A percentile compares a stretch with the other conserved stretches of the same genome.
phyloP scores from a whole-genome alignment of 192 early-diverging fungal genomes.

The Oehlia diaphana region DNA sequence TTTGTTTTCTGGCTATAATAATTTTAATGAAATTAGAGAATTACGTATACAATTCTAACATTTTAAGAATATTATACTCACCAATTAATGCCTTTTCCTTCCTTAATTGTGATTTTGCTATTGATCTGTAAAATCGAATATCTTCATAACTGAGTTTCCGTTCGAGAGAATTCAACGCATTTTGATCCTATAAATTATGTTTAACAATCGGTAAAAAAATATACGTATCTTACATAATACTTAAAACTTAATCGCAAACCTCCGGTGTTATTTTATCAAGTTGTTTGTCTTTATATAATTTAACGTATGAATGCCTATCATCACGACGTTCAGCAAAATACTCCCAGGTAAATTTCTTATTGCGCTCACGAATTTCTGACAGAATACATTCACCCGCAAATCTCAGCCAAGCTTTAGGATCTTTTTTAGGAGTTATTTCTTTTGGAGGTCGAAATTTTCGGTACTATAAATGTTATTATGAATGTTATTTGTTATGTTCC shows the following conservation, averaged over 20 bases:
- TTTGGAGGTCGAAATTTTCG: conserved; percentile 81
- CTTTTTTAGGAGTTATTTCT: conserved; percentile 75
- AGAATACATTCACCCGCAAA: conserved; percentile 77
- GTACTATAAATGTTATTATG: conserved; percentile 52
- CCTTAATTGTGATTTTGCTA: conserved; percentile 70
- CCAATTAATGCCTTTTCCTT: conserved; percentile 71
- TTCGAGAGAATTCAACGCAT: conserved; percentile 68
- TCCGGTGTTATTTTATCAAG: conserved; percentile 47
- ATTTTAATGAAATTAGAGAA: not conserved
- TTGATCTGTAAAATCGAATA: conserved; percentile 81
- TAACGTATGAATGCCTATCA: conserved; percentile 74
- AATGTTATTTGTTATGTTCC: not conserved
- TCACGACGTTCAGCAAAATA: conserved; percentile 80
- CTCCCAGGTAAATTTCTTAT: conserved; percentile 82
- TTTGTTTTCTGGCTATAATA: conserved; percentile 11
- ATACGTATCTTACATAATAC: not conserved
- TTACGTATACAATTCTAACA: conserved; percentile 14
- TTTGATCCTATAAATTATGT: conserved; percentile 49
- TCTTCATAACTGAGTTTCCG: conserved; percentile 83
- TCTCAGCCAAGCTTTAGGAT: conserved; percentile 84
- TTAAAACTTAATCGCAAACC: not conserved
- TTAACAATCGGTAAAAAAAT: not conserved
- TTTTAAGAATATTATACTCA: conserved; percentile 23
- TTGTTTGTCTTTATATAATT: conserved; percentile 67
- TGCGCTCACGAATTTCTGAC: conserved; percentile 84